Base-by-base conservation (phyloP, 257 asterid species). In the Linaria vulgaris region DNA sequence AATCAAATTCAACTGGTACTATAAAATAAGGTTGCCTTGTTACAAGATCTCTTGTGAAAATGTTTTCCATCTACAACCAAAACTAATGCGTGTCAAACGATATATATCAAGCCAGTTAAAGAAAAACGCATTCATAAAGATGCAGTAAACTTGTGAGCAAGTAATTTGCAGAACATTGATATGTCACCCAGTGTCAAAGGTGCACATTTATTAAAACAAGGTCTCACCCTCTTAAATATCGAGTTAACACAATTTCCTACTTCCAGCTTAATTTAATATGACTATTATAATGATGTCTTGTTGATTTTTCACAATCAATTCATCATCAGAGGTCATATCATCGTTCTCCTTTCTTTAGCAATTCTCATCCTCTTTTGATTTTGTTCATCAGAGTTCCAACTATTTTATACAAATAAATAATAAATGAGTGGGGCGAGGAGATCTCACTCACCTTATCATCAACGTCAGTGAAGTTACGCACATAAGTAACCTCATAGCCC, bases 381-480 rank as follows among this genome's bases (percentile, higher is more conserved):
- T 30, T 13, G 17, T 62, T 23, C 21, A 31, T 34, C 39, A 34
- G 34, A n/a, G 13, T 38, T 61, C 34, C 27, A 31, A 6, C 10
- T n/a, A n/a, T n/a, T n/a, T n/a, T n/a, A n/a, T n/a, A n/a, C n/a
- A n/a, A n/a, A 54, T 45, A 11, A n/a, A n/a, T n/a, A 14, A 23
- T 52, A 30, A 17, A 20, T 1, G 46, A 47, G 45, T 15, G 6
- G 20, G 24, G 9, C 43, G 22, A 52, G 25, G 68, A 58, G 48
- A 51, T 71, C 85, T 85, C 72, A n/a, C n/a, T n/a, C n/a, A 83
- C 96, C 98, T 91, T 91, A 79, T 91, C 95, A 75, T 91, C 98
- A 25, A 88, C 91, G 69, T 91, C 94, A 7, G 96, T 91, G 80
- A 85, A 91, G 76, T 91, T 91, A 69, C 94, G 89, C n/a, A 88